These are phyloP conservation scores for Speleostelium caveatum DNA, from an alignment of 78 protist species.

Conservation along the genomic window DNA sequence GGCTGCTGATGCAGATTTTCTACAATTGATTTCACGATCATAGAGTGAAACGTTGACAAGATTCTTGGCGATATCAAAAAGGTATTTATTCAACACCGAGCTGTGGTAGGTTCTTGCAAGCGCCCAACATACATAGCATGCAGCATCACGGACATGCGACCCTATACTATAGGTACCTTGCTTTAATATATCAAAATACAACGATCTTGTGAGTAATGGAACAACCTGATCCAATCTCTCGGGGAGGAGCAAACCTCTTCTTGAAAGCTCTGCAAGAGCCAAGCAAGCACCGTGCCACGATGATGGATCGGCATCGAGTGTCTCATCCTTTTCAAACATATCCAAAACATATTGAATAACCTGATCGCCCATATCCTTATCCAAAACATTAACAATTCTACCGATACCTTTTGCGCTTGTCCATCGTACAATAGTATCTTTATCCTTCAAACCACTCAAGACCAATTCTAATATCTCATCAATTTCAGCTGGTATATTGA, in stretches of 20 bases:
- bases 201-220: constrained; percentile 70
- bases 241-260: constrained; percentile 95
- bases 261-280: constrained; percentile 95
- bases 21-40: constrained; percentile 91
- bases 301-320: constrained; percentile 33
- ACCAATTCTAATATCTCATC: constrained; percentile 70
- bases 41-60: constrained; percentile 62
- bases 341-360: constrained; percentile 77
- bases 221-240: constrained; percentile 71
- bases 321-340: constrained; percentile 49
- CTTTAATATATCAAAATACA: constrained; percentile 79
- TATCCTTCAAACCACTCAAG: constrained; percentile 62
- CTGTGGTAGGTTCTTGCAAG: constrained; percentile 96
- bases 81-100: constrained; percentile 20
- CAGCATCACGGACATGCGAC: constrained; percentile 97
- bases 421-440: constrained; percentile 90
- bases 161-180: constrained; percentile 95
- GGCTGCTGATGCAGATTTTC: constrained; percentile 99
- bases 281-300: constrained; percentile 97
- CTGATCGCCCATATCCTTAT: constrained; percentile 90
- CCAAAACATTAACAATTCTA: constrained; percentile 88
- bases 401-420: constrained; percentile 96
- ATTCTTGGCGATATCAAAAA: background rate
- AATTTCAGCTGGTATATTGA: constrained; percentile 32
- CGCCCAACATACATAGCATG: constrained; percentile 98